Base-by-base conservation (phyloP, 306 rosid genomes). In the Cicer arietinum region DNA sequence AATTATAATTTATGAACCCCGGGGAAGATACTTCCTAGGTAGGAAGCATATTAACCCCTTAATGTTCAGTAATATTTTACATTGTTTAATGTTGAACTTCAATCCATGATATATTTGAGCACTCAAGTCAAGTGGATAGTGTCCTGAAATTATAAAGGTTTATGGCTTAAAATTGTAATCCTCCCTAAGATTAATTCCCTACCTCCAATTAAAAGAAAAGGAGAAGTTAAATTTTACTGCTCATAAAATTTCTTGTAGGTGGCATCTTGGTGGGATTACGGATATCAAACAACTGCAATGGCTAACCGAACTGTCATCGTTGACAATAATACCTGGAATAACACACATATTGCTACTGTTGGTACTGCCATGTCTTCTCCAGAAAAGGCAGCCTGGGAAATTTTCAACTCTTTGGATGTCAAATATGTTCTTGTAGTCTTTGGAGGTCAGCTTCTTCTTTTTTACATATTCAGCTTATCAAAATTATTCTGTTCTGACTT, bases 341-440 rank as follows among this genome's bases (percentile, higher is more conserved):
- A 95, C 89, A 95, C 99, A 11, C 99, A 95, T 83, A 95, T 95
- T 81, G 99, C 99, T 30, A 95, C 99, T 7, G 99, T 95, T 64
- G 99, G 99, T 56, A 95, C 99, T 81, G 99, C 99, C 40, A 95
- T 95, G 99, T 95, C 99, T 83, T 95, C 99, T 73, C 99, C 99
- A 4, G 99, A 95, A 84, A 95, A 90, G 92, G 91, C 93, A 14
- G 99, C 99, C 74, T 95, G 99, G 99, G 99, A 95, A 88, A 95
- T 95, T 79, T 95, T 92, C 80, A 79, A 92, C 65, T 95, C 99
- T 9, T 82, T 95, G 89, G 98, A 95, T 79, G 99, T 95, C 58
- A 95, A 92, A 95, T 95, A 95, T 67, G 99, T 95, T 75, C 99
- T 95, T 63, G 93, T 95, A 59, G 98, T 95, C 87, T 95, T 95